These are phyloP conservation scores for Daldinia grandis DNA, from an alignment of 495 filamentous ascomycete genomes.

Conservation along the genomic window DNA sequence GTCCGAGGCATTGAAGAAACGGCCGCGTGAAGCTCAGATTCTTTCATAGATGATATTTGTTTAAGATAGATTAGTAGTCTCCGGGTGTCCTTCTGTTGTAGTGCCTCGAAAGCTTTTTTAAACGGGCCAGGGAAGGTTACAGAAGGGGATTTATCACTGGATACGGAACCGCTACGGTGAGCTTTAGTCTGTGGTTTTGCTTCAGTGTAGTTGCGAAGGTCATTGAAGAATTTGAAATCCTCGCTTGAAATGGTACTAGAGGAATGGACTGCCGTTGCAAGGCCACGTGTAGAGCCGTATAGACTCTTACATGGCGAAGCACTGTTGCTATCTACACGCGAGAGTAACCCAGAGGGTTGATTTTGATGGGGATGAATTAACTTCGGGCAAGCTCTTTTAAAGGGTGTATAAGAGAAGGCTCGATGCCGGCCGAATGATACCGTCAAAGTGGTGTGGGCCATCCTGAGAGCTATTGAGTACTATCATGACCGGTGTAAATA, in stretches of 20 bases:
- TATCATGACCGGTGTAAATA: conserved; percentile 10
- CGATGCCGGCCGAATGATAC: conserved; percentile 16
- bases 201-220: not conserved
- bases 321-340: not conserved
- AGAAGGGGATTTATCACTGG: not conserved
- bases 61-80: conserved; percentile 26
- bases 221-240: conserved; percentile 10
- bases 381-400: conserved; percentile 32
- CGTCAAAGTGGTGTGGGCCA: conserved; percentile 24
- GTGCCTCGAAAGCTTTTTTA: conserved; percentile 25
- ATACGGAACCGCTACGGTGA: not conserved
- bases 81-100: conserved; percentile 34
- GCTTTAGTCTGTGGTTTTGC: not conserved
- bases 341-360: conserved; percentile 18
- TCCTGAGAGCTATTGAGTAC: conserved; percentile 4
- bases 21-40: conserved; percentile 17
- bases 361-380: conserved; percentile 30
- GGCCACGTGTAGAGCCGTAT: not conserved
- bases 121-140: conserved; percentile 14
- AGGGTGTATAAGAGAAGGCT: conserved; percentile 19
- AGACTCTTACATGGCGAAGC: not conserved
- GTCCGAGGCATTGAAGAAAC: conserved; percentile 39
- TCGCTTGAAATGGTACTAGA: not conserved
- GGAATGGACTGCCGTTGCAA: conserved; percentile 5
- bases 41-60: conserved; percentile 22